Evolutionary conservation across 495 filamentous ascomycete genomes (phyloP).

Genomic region (Usnea hakonensis): DNA sequence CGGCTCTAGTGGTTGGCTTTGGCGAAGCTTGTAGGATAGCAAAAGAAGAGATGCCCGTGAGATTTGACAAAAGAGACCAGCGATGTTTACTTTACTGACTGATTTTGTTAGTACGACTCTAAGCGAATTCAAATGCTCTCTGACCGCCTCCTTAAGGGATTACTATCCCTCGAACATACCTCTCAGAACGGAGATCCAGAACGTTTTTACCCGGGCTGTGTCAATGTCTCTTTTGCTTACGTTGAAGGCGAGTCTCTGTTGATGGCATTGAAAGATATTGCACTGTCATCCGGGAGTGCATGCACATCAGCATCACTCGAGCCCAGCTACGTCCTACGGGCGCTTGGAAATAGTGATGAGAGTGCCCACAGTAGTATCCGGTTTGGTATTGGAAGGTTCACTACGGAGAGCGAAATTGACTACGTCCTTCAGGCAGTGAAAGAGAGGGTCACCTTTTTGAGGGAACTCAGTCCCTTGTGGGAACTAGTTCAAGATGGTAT

Average conservation of each 20-base stretch:
- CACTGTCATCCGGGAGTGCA: slow-evolving; percentile 90
- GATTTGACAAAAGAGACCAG: slow-evolving; percentile 24
- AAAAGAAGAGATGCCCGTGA: slow-evolving; percentile 79
- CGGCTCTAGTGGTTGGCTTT: slow-evolving; percentile 81
- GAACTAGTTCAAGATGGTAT: slow-evolving; percentile 96
- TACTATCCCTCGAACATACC: slow-evolving; percentile 86
- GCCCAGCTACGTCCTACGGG: slow-evolving; percentile 90
- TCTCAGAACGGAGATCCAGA: slow-evolving; percentile 78
- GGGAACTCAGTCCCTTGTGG: slow-evolving; percentile 95
- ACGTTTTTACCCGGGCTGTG: slow-evolving; percentile 88
- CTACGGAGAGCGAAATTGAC: slow-evolving; percentile 90
- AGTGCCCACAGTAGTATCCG: slow-evolving; percentile 95
- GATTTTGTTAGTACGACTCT: slow-evolving; percentile 66
- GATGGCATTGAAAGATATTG: slow-evolving; percentile 98
- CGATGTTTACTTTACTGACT: not conserved
- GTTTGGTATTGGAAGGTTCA: slow-evolving; percentile 96
- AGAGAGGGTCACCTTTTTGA: slow-evolving; percentile 81
- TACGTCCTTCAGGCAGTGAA: slow-evolving; percentile 93
- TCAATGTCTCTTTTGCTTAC: slow-evolving; percentile 97
- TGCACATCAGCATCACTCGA: slow-evolving; percentile 96
- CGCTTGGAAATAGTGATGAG: slow-evolving; percentile 91
- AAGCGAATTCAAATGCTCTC: slow-evolving; percentile 76
- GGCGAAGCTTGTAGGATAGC: slow-evolving; percentile 92
- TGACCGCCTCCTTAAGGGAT: slow-evolving; percentile 68
- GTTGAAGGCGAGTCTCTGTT: slow-evolving; percentile 95